Evolutionary conservation across 345 rosid species (phyloP).

Genomic region (Psidium friedrichsthalianum): DNA sequence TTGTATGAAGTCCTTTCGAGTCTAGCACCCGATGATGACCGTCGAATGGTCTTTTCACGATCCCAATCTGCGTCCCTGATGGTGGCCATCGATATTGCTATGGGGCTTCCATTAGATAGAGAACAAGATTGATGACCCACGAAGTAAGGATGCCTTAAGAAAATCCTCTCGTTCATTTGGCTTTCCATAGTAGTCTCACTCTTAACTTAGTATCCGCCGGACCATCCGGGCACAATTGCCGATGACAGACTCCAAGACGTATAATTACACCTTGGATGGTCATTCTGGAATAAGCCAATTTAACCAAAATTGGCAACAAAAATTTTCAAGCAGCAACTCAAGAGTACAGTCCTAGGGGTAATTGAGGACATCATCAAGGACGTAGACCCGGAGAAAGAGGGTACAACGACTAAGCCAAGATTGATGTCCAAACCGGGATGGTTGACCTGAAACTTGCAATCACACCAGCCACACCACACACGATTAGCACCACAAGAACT

Average conservation of each 20-base stretch:
- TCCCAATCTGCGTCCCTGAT: background rate
- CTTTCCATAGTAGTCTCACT: background rate
- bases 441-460: conserved; percentile 13
- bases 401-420: conserved; percentile 18
- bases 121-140: background rate
- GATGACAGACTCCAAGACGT: background rate
- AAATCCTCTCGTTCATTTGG: background rate
- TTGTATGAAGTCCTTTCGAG: too few relatives aligned
- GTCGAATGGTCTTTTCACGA: background rate
- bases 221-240: background rate
- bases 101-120: background rate
- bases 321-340: background rate
- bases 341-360: background rate
- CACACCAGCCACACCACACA: conserved; percentile 9
- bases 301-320: background rate
- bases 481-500: conserved; percentile 12
- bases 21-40: too few relatives aligned
- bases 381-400: conserved; percentile 20
- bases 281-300: background rate
- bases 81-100: background rate
- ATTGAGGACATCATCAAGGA: conserved; percentile 8
- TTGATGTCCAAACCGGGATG: conserved; percentile 19
- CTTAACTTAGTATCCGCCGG: background rate
- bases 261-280: background rate
- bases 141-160: background rate